Conservation (phyloP, 257 asterid species). For the Penstemon barbatus region DNA sequence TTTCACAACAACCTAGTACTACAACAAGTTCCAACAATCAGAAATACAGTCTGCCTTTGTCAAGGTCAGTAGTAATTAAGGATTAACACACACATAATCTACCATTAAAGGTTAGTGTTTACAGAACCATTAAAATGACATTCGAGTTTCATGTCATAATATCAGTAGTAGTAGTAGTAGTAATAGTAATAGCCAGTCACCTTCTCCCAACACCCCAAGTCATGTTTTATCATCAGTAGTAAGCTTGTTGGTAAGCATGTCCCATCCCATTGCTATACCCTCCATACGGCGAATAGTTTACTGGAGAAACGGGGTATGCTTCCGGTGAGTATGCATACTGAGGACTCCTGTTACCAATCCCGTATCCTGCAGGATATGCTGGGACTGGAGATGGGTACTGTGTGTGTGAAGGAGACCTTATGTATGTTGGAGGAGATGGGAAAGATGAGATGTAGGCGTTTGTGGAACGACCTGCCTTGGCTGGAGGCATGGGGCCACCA, state of each 20-base stretch:
- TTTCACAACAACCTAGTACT: constrained; percentile 78
- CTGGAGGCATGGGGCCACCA: constrained; percentile 99
- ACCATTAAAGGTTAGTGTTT: too few relatives aligned
- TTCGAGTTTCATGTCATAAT: too few relatives aligned
- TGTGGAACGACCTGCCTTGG: constrained; percentile 99
- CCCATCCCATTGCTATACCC: too few relatives aligned
- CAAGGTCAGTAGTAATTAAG: constrained; percentile 68
- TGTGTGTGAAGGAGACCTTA: constrained; percentile 80
- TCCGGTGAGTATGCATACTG: constrained; percentile 84
- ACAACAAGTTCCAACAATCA: constrained; percentile 74
- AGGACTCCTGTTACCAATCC: constrained; percentile 59
- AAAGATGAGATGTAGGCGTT: too few relatives aligned
- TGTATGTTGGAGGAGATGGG: constrained; percentile 88
- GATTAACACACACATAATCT: constrained; percentile 47
- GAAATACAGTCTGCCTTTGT: constrained; percentile 81
- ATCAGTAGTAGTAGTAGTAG: too few relatives aligned
- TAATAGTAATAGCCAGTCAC: too few relatives aligned
- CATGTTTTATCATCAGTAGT: too few relatives aligned
- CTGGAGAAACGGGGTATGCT: constrained; percentile 74
- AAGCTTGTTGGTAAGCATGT: too few relatives aligned
- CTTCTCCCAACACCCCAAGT: too few relatives aligned
- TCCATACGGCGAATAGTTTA: constrained; percentile 50
- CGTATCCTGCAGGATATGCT: constrained; percentile 66
- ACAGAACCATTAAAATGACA: too few relatives aligned
- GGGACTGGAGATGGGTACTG: constrained; percentile 74